Evolutionary conservation across 139 green algal species (phyloP).

Genomic region (Trebouxia sp.): DNA sequence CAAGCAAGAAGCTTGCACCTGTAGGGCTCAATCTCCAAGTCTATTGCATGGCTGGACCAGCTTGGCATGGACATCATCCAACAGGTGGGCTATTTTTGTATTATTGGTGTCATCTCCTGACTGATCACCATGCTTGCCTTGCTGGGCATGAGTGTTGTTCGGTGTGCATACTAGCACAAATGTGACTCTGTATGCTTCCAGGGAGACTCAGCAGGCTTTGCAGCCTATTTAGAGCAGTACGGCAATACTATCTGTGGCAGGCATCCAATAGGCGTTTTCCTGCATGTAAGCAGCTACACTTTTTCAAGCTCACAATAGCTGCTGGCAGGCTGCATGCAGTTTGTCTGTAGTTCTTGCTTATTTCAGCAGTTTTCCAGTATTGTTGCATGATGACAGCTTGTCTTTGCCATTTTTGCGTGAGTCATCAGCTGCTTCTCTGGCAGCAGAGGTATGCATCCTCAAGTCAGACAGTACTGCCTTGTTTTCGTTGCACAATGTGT

Average conservation of each 20-base stretch:
- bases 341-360: neutral
- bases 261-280: slow-evolving; percentile 90
- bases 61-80: slow-evolving; percentile 89
- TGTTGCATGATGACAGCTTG: neutral
- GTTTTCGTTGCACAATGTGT: too few species aligned
- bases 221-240: slow-evolving; percentile 61
- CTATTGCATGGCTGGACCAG: slow-evolving; percentile 85
- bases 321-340: too few species aligned
- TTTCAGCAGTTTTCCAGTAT: neutral
- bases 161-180: too few species aligned
- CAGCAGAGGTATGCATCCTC: too few species aligned
- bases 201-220: slow-evolving; percentile 67
- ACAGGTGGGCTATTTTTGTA: slow-evolving; percentile 36
- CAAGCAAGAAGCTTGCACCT: neutral
- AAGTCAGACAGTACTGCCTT: too few species aligned
- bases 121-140: slow-evolving; percentile 81
- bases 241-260: slow-evolving; percentile 96
- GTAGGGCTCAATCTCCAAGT: slow-evolving; percentile 83
- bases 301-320: neutral
- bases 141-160: slow-evolving; percentile 77
- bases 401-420: neutral
- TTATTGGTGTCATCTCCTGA: slow-evolving; percentile 44
- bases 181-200: too few species aligned
- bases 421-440: too few species aligned
- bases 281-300: slow-evolving; percentile 64